Base-by-base conservation (phyloP, 306 rosid species). In the Ceratonia siliqua region DNA sequence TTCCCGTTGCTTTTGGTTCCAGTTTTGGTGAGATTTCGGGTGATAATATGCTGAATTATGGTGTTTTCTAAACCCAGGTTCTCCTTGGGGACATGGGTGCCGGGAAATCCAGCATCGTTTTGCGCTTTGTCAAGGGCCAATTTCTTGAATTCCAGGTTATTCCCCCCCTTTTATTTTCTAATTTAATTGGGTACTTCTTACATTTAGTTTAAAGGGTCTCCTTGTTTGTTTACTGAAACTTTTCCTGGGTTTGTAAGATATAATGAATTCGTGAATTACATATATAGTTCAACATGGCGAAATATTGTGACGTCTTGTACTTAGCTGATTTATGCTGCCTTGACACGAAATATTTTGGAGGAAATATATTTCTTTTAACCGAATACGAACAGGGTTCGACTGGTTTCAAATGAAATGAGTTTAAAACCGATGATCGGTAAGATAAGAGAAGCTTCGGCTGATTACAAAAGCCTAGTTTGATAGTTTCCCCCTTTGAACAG, bases 61-160 rank as follows among this genome's bases (percentile, higher is more conserved):
- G 20, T 2, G 9, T 69, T 70, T 5, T 68, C 4, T 48, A 21
- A 76, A 77, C 74, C 52, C 82, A 84, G 88, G 88, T 84, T 73
- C 80, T 84, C 46, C 85, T 84, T 2, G 88, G 88, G 8, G 88
- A 84, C 48, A 81, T 84, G 88, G 88, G 88, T 59, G 83, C 88
- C 4, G 88, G 88, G 33, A 84, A 84, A 81, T 84, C 88, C 5
- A 84, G 88, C 68, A 82, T 84, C 66, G 88, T 84, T 39, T 77
- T 84, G 82, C 88, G 88, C 28, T 84, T 84, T 57, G 88, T 84
- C 50, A 84, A 81, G 88, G 88, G 88, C 58, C 88, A 84, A 73
- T 84, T 84, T 63, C 88, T 55, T 55, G 88, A 84, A 81, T 84
- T 77, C 38, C 88, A 84, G 88, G 88, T 81, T 72, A 1, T 30